Percentiles rank a stretch among this genome's conserved stretches.
These are phyloP conservation scores for Kewa caespitosa DNA, from an alignment of 179 eudicot genomes.

Conservation along the genomic window DNA sequence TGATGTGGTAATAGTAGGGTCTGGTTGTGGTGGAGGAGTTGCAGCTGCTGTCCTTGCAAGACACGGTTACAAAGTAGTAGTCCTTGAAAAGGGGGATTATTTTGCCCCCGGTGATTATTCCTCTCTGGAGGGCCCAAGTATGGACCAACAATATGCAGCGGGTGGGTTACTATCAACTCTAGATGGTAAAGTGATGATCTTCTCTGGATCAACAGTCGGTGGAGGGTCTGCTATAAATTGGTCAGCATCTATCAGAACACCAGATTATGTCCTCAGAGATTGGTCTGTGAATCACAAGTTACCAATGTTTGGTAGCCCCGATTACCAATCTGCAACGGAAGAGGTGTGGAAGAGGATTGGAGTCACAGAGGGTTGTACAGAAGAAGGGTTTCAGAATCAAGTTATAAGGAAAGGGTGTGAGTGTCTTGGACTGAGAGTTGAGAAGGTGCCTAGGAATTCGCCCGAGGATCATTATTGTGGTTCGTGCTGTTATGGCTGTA, in stretches of 20 bases:
- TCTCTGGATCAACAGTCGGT: slow-evolving; percentile 72
- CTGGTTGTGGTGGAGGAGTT: slow-evolving; percentile 83
- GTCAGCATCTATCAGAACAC: slow-evolving; percentile 74
- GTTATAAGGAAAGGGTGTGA: slow-evolving; percentile 68
- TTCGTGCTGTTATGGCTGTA: slow-evolving; percentile 57
- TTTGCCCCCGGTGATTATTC: slow-evolving; percentile 55
- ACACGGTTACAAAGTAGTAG: slow-evolving; percentile 58
- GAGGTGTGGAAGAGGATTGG: slow-evolving; percentile 55
- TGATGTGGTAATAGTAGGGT: slow-evolving; percentile 71
- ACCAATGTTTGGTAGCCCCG: slow-evolving; percentile 38
- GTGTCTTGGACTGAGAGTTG: slow-evolving; percentile 45
- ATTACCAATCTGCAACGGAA: slow-evolving; percentile 61
- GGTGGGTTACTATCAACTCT: slow-evolving; percentile 54
- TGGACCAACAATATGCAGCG: slow-evolving; percentile 44
- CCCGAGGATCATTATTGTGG: slow-evolving; percentile 59
- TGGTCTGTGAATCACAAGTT: slow-evolving; percentile 52
- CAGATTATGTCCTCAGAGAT: slow-evolving; percentile 45
- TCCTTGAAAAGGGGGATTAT: slow-evolving; percentile 73
- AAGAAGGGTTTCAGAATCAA: slow-evolving; percentile 64
- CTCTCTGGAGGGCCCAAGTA: slow-evolving; percentile 56
- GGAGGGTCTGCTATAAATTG: slow-evolving; percentile 82
- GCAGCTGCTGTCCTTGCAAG: slow-evolving; percentile 67
- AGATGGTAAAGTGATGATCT: slow-evolving; percentile 53
- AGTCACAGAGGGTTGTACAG: slow-evolving; percentile 39
- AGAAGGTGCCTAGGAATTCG: slow-evolving; percentile 40